phyloP scores from a whole-genome alignment of 352 stramenopile genomes.

The Nannochloropsis limnetica region DNA sequence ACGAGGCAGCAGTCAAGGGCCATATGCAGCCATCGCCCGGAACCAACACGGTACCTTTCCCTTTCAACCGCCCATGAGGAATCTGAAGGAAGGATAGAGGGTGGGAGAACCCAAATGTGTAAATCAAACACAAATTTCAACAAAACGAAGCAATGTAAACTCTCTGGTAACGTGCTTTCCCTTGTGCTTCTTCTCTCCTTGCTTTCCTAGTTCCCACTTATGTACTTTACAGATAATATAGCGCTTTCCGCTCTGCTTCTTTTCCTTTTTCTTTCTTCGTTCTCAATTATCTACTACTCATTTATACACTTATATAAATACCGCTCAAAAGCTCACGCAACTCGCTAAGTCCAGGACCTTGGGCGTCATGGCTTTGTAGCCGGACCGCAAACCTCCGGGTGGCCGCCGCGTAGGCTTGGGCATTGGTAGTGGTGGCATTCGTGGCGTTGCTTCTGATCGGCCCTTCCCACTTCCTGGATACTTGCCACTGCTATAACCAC shows the following conservation, averaged over 20 bases:
- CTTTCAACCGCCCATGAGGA: not conserved
- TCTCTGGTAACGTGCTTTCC: not conserved
- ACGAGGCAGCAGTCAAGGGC: not conserved
- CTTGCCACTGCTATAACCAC: not conserved
- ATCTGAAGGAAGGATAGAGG: too few relatives aligned
- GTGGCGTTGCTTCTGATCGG: not conserved
- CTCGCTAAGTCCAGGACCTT: slow-evolving; percentile 21
- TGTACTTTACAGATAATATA: not conserved
- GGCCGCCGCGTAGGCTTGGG: not conserved
- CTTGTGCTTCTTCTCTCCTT: not conserved
- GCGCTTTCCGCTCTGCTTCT: not conserved
- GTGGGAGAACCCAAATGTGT: not conserved
- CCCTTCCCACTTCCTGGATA: not conserved
- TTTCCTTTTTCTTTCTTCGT: not conserved
- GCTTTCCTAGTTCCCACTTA: not conserved
- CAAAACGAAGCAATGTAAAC: not conserved
- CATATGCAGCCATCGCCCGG: slow-evolving; percentile 7
- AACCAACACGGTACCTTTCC: not conserved
- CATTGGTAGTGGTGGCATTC: not conserved
- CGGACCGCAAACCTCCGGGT: not conserved
- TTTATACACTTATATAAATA: not conserved
- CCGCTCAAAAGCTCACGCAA: not conserved
- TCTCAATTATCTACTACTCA: not conserved
- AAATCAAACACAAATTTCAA: not conserved
- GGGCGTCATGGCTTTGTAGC: not conserved